These are phyloP conservation scores for Leucosporidium creatinivorum DNA, from an alignment of 768 basidiomycete species.

Conservation along the genomic window DNA sequence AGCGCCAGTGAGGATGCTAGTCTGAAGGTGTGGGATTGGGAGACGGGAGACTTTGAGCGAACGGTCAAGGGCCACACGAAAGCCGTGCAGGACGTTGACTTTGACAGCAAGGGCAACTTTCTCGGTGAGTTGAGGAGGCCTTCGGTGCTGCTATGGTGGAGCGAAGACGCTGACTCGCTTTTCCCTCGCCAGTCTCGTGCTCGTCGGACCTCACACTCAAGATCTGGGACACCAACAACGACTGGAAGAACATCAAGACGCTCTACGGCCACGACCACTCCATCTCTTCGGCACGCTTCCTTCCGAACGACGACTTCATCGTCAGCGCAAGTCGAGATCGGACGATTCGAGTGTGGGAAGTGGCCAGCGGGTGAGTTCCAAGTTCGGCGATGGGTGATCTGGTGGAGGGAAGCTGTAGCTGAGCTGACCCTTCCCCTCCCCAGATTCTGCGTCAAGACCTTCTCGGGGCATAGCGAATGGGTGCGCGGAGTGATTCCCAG, in stretches of 20 bases:
- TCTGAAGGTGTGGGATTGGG: slow-evolving; percentile 95
- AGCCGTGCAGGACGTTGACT: slow-evolving; percentile 77
- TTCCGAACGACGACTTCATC: slow-evolving; percentile 73
- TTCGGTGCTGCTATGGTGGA: too few relatives aligned
- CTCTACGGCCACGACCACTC: slow-evolving; percentile 85
- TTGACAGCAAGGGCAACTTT: slow-evolving; percentile 73
- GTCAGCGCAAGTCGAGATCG: slow-evolving; percentile 81
- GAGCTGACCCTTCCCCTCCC: background rate
- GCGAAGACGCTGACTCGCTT: too few relatives aligned
- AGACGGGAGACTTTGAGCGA: slow-evolving; percentile 84
- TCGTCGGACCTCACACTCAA: slow-evolving; percentile 87
- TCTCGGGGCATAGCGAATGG: slow-evolving; percentile 76
- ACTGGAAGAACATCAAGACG: slow-evolving; percentile 82
- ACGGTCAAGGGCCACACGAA: slow-evolving; percentile 90
- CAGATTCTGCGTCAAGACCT: slow-evolving; percentile 68
- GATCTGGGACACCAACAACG: slow-evolving; percentile 82
- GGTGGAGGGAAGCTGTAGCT: slow-evolving; percentile 1
- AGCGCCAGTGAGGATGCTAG: slow-evolving; percentile 83
- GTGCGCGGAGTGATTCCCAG: slow-evolving; percentile 54
- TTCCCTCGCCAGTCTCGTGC: slow-evolving; percentile 50
- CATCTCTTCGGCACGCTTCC: slow-evolving; percentile 75
- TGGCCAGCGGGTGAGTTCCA: slow-evolving; percentile 64
- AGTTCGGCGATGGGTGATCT: background rate
- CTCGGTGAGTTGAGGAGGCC: slow-evolving; percentile 50
- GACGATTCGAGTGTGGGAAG: slow-evolving; percentile 78